phyloP scores from a whole-genome alignment of 495 filamentous ascomycete species.

The Aspergillus heteromorphus region DNA sequence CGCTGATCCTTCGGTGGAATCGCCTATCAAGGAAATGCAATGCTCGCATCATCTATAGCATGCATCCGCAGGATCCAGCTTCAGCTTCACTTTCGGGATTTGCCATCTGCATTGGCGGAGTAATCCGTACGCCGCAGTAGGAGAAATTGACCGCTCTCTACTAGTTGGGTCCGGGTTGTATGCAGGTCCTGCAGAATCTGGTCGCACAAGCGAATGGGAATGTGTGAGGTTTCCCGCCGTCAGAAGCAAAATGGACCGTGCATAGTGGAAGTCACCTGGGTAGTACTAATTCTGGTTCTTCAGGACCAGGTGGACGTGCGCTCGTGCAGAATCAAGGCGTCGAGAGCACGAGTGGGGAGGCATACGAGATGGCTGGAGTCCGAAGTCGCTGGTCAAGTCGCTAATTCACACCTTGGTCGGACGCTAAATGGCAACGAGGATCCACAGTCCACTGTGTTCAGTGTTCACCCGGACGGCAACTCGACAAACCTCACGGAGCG shows the following conservation, averaged over 20 bases:
- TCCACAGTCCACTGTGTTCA: background rate
- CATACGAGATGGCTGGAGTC: background rate
- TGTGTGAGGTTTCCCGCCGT: background rate
- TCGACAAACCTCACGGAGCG: background rate
- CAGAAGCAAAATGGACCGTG: background rate
- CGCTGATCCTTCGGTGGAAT: constrained; percentile 8
- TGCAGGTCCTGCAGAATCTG: background rate
- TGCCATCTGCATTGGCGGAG: background rate
- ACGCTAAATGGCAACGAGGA: background rate
- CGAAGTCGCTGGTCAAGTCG: background rate
- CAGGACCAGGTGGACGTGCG: background rate
- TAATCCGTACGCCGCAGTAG: background rate
- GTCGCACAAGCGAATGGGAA: background rate
- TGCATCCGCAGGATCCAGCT: background rate
- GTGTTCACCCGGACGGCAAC: background rate
- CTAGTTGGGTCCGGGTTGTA: background rate
- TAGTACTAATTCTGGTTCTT: background rate
- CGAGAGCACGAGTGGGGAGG: background rate
- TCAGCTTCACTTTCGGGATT: background rate
- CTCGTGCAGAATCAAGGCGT: background rate
- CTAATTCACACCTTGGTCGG: background rate
- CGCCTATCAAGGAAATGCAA: background rate
- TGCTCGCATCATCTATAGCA: background rate
- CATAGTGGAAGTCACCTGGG: background rate
- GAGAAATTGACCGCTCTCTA: background rate